Base-by-base conservation (phyloP, 2,329 filamentous ascomycete genomes). In the Hypoxylon sp. region DNA sequence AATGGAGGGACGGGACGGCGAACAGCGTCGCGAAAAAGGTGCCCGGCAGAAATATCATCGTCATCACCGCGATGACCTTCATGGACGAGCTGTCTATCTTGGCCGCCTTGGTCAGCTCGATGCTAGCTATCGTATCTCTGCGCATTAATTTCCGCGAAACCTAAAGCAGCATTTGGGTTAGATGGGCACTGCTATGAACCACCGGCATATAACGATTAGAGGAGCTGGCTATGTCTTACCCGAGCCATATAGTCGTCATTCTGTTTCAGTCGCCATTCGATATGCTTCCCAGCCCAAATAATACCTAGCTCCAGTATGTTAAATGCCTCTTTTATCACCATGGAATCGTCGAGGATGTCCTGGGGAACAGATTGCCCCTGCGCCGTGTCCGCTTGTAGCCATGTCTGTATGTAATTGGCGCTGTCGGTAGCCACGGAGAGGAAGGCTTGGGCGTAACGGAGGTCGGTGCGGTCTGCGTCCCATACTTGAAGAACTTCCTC, bases 21-120 rank as follows among this genome's bases (percentile, higher is more conserved):
- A 77, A 73, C 6, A 77, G 61, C n/a, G 72, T 64, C 31, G 75
- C 73, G 59, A 77, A 73, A 37, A 77, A 75, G 6, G 70, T 77
- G 10, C 64, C 75, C 10, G 74, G 74, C n/a, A 78, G 61, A 56
- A 75, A 76, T 17, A 64, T 59, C 75, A 75, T 74, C 2, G 70
- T 74, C 61, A 72, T 62, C 6, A 69, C 49, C 48, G 72, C 69
- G 27, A 70, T 72, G 10, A 64, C 67, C 30, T 71, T 64, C 63
- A 64, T 64, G 1, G 60, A 61, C 31, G 66, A 66, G 30, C 64
- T 68, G 6, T 72, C 66, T 2, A 33, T 42, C 50, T 55, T 63
- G 2, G 70, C 50, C 30, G 56, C 62, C 48, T 40, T 61, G 13
- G 70, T 50, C 8, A 72, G 42, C 46, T 65, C 57, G 35, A 68